Percentiles rank a stretch among this genome's conserved stretches.
These are phyloP conservation scores for Trypanosoma boissoni DNA, from an alignment of 208 protist genomes.

Conservation along the genomic window DNA sequence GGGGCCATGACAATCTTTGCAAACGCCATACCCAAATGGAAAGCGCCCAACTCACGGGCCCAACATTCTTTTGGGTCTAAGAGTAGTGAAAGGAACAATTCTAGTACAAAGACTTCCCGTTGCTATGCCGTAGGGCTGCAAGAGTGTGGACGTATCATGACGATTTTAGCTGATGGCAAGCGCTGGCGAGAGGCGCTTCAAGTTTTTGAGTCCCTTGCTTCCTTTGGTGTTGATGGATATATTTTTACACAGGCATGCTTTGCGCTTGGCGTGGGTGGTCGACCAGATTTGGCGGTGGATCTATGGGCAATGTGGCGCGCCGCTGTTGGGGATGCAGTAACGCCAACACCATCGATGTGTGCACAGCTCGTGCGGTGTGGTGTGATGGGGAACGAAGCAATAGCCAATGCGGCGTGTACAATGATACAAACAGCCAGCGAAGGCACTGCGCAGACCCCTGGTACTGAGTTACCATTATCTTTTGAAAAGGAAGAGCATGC, in stretches of 20 bases:
- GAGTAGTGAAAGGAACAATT: background rate
- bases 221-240: conserved; percentile 44
- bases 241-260: conserved; percentile 52
- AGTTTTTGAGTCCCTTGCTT: conserved; percentile 32
- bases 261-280: conserved; percentile 28
- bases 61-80: too few species aligned
- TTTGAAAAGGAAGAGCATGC: conserved; percentile 28
- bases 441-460: conserved; percentile 12
- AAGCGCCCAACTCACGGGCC: too few species aligned
- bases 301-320: conserved; percentile 72
- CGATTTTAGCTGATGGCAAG: conserved; percentile 40
- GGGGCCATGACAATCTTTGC: conserved; percentile 24
- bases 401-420: conserved; percentile 22
- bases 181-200: conserved; percentile 51
- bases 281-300: conserved; percentile 33
- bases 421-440: conserved; percentile 17
- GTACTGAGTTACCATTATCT: conserved; percentile 33
- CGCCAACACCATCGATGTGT: conserved; percentile 47
- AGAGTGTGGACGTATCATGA: conserved; percentile 52
- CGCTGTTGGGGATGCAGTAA: conserved; percentile 42
- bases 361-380: conserved; percentile 45
- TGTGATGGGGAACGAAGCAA: conserved; percentile 26
- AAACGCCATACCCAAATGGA: conserved; percentile 9
- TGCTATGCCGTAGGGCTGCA: conserved; percentile 12
- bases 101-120: background rate